Percentiles rank a stretch among this genome's conserved stretches.
phyloP scores from a whole-genome alignment of 805 yeast genomes.

The Zygotorulaspora chibaensis region DNA sequence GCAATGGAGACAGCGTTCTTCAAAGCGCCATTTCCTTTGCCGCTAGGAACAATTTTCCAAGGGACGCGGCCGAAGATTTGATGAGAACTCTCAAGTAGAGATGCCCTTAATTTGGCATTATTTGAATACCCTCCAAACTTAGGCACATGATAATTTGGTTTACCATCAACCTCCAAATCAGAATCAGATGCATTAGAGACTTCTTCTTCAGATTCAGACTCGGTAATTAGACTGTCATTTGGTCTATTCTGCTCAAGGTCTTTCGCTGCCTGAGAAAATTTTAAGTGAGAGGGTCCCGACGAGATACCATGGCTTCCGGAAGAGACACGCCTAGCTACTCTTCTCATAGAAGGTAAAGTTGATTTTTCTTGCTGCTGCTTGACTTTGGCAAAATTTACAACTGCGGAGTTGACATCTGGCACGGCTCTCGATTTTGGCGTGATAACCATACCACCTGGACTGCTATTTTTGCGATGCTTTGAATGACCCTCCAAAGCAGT shows the following conservation, averaged over 20 bases:
- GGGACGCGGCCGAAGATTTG: constrained; percentile 49
- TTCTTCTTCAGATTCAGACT: constrained; percentile 13
- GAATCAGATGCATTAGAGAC: constrained; percentile 15
- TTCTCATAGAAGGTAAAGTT: constrained; percentile 33
- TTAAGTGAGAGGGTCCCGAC: constrained; percentile 17
- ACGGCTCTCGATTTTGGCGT: constrained; percentile 35
- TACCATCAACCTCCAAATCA: constrained; percentile 23
- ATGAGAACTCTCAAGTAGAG: constrained; percentile 36
- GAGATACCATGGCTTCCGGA: constrained; percentile 4
- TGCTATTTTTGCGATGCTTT: constrained; percentile 7
- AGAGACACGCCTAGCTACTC: constrained; percentile 23
- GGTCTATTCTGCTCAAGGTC: constrained; percentile 4
- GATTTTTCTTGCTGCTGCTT: constrained; percentile 27
- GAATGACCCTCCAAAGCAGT: constrained; percentile 21
- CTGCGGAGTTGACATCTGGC: constrained; percentile 31
- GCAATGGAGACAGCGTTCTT: constrained; percentile 76
- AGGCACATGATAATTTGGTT: constrained; percentile 32
- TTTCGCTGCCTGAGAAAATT: constrained; percentile 13
- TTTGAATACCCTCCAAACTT: constrained; percentile 72
- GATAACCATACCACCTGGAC: constrained; percentile 28
- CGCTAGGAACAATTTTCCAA: constrained; percentile 67
- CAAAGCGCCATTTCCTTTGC: constrained; percentile 83
- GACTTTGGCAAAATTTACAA: constrained; percentile 30
- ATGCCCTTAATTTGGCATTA: constrained; percentile 45
- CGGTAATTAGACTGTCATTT: constrained; percentile 9